Evolutionary conservation across 805 yeast species (phyloP).

Genomic region (Saturnispora quitensis): DNA sequence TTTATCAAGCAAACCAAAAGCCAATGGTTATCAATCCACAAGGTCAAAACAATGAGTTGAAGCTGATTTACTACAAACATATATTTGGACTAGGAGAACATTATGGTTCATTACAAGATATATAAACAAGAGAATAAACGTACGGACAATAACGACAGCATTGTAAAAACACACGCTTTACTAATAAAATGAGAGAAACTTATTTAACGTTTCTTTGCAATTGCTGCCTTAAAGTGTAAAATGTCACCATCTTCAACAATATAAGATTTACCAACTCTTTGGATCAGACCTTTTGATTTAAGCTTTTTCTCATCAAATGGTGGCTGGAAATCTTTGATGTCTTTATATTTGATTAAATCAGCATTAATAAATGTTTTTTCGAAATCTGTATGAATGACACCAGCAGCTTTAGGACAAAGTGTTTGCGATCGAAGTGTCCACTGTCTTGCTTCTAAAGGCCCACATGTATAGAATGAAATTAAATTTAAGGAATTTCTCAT

Average conservation of each 20-base stretch:
- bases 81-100: constrained; percentile 90
- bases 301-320: constrained; percentile 67
- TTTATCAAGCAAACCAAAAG: constrained; percentile 71
- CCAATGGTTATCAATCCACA: constrained; percentile 54
- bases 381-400: constrained; percentile 92
- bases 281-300: constrained; percentile 80
- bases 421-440: constrained; percentile 94
- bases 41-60: constrained; percentile 45
- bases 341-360: constrained; percentile 79
- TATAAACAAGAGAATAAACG: neutral
- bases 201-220: constrained; percentile 17
- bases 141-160: neutral
- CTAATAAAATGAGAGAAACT: neutral
- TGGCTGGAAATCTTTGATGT: constrained; percentile 55
- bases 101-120: constrained; percentile 59
- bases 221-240: constrained; percentile 88
- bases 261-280: constrained; percentile 90
- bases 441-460: constrained; percentile 93
- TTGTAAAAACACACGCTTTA: neutral
- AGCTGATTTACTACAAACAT: constrained; percentile 75
- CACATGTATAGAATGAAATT: constrained; percentile 92
- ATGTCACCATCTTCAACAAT: constrained; percentile 93
- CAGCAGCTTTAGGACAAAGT: constrained; percentile 98
- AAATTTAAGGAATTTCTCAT: constrained; percentile 84
- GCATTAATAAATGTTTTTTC: constrained; percentile 94